Evolutionary conservation across 768 basidiomycete genomes (phyloP).

Genomic region (Naganishia friedmannii): DNA sequence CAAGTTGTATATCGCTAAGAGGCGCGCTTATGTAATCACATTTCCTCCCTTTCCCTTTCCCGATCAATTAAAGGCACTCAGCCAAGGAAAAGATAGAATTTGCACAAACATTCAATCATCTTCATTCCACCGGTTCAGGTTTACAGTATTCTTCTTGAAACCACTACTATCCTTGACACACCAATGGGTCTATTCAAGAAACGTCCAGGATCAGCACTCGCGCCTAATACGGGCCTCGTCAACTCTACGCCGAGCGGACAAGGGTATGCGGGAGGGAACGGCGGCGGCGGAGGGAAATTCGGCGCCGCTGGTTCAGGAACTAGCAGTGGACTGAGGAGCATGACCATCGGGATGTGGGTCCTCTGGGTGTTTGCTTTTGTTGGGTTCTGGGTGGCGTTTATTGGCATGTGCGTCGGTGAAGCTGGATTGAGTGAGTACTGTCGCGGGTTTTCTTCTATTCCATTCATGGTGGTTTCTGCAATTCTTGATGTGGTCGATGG

Average conservation of each 20-base stretch:
- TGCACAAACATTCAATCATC: background rate
- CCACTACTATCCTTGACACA: background rate
- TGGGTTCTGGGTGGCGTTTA: conserved; percentile 53
- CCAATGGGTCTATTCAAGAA: conserved; percentile 12
- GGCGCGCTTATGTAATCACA: conserved; percentile 1
- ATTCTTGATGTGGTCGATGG: too few species aligned
- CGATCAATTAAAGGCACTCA: background rate
- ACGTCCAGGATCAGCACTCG: conserved; percentile 6
- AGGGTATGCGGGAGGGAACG: background rate
- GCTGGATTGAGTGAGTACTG: conserved; percentile 44
- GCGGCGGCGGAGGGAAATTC: background rate
- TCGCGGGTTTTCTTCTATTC: background rate
- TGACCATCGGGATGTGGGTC: conserved; percentile 14
- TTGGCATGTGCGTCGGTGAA: conserved; percentile 58
- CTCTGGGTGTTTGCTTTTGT: conserved; percentile 61
- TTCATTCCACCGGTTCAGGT: background rate
- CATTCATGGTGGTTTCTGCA: too few species aligned
- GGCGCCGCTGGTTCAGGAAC: background rate
- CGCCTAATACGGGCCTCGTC: background rate
- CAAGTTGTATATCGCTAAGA: background rate
- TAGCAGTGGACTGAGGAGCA: background rate
- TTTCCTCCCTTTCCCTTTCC: background rate
- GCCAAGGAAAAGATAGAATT: background rate
- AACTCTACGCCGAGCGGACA: background rate
- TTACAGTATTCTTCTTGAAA: too few species aligned